A percentile compares a stretch with the other conserved stretches of the same genome.
phyloP scores from a whole-genome alignment of 2,329 filamentous ascomycete genomes.

The Cladophialophora yegresii region DNA sequence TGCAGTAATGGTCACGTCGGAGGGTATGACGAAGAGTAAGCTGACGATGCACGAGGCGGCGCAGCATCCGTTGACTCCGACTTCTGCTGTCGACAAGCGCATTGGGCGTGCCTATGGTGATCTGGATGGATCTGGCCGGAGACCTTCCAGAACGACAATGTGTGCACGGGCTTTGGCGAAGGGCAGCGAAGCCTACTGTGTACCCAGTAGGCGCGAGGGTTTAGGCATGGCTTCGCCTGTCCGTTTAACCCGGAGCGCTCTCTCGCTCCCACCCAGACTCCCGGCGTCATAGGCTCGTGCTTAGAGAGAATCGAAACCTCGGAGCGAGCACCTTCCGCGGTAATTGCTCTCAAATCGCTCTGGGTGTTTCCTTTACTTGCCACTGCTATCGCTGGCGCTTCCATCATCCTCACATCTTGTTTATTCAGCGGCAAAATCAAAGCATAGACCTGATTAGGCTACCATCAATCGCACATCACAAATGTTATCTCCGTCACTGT shows the following conservation, averaged over 20 bases:
- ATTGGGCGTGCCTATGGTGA: constrained; percentile 2
- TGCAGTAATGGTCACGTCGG: background rate
- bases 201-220: background rate
- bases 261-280: background rate
- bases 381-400: constrained; percentile 17
- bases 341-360: constrained; percentile 1
- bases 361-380: background rate
- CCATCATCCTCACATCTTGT: constrained; percentile 15
- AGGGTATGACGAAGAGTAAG: constrained; percentile 1
- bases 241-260: background rate
- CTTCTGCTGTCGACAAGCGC: background rate
- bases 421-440: constrained; percentile 16
- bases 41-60: constrained; percentile 5
- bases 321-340: constrained; percentile 5
- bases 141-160: constrained; percentile 12
- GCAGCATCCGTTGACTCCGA: constrained; percentile 3
- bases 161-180: constrained; percentile 9
- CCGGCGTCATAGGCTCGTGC: constrained; percentile 2
- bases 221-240: constrained; percentile 1
- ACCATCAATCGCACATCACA: constrained; percentile 1
- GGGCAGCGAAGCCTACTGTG: background rate
- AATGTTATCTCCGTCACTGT: constrained; percentile 5
- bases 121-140: background rate
- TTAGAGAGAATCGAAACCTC: constrained; percentile 5
- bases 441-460: constrained; percentile 10